Conservation (phyloP, 2,329 filamentous ascomycete species). For the Chalaropsis ovoidea region DNA sequence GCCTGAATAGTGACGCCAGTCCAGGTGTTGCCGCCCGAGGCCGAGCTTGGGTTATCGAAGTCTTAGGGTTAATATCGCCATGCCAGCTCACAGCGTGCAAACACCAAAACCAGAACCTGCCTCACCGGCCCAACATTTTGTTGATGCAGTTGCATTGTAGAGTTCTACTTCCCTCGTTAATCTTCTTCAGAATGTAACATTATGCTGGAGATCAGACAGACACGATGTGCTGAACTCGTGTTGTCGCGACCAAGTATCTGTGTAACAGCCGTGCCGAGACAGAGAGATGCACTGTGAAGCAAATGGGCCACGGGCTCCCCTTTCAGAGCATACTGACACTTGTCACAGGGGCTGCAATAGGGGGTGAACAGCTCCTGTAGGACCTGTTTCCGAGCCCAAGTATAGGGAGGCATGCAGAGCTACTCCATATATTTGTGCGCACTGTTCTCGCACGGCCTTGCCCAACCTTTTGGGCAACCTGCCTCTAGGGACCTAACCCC, state of each 20-base stretch:
- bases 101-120: neutral
- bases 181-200: neutral
- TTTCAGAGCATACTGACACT: neutral
- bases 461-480: neutral
- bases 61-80: neutral
- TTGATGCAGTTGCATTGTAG: neutral
- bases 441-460: neutral
- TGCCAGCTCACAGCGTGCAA: neutral
- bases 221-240: neutral
- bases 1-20: neutral
- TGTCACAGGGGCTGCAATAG: neutral
- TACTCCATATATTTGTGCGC: neutral
- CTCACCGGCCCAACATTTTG: neutral
- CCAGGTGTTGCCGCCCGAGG: neutral
- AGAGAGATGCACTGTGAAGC: neutral
- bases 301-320: neutral
- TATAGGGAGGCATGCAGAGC: neutral
- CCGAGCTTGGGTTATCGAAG: neutral
- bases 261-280: neutral
- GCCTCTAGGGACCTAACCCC: neutral
- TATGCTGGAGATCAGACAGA: neutral
- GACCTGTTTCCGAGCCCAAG: neutral
- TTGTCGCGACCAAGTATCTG: constrained; percentile 4
- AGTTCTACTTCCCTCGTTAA: neutral
- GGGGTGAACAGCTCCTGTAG: neutral